These are phyloP conservation scores for Climacium dendroides DNA, from an alignment of 225 moss, liverwort and hornwort species.

Conservation along the genomic window DNA sequence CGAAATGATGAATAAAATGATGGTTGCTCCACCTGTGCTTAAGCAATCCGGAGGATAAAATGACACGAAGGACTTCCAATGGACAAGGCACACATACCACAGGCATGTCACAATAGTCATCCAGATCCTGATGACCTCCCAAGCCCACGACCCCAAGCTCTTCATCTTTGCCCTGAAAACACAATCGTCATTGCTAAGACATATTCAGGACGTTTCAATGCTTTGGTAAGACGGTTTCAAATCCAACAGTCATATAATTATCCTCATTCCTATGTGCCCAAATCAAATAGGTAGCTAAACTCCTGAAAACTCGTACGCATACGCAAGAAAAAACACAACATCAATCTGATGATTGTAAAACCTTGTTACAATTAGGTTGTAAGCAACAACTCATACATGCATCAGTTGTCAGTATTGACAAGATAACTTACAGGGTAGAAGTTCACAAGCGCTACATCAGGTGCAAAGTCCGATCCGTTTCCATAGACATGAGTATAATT, in stretches of 20 bases:
- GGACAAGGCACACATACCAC: slow-evolving; percentile 43
- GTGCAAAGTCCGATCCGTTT: slow-evolving; percentile 29
- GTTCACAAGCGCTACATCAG: slow-evolving; percentile 71
- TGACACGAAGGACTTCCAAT: not conserved
- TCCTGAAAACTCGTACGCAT: not conserved
- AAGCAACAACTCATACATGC: not conserved
- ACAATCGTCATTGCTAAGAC: not conserved
- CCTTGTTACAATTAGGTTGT: not conserved
- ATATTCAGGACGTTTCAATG: not conserved
- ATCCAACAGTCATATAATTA: not conserved
- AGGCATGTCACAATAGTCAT: slow-evolving; percentile 68
- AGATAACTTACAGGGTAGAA: slow-evolving; percentile 62
- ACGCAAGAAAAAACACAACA: not conserved
- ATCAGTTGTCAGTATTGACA: not conserved
- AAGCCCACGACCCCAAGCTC: slow-evolving; percentile 85
- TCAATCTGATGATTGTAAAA: not conserved
- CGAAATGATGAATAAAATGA: not conserved
- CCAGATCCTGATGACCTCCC: slow-evolving; percentile 89
- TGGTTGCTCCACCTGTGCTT: not conserved
- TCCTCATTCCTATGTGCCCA: not conserved
- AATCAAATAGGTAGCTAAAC: not conserved
- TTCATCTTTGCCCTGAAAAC: slow-evolving; percentile 54
- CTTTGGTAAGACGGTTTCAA: not conserved
- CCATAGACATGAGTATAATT: slow-evolving; percentile 32
- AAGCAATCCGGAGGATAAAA: not conserved